phyloP scores from a whole-genome alignment of 441 rosid genomes.

The Populus trichocarpa region DNA sequence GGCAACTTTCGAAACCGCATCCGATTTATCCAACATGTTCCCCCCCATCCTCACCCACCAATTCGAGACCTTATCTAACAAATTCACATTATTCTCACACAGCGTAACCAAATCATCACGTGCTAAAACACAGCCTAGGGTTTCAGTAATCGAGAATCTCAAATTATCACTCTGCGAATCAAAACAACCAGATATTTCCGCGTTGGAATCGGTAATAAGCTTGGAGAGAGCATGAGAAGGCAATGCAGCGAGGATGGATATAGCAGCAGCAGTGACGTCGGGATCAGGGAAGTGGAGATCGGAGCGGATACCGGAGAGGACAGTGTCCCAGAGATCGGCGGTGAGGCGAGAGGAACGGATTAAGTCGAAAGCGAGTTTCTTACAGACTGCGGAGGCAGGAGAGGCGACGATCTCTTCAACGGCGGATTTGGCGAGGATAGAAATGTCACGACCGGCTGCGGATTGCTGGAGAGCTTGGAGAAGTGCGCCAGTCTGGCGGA shows the following conservation, averaged over 20 bases:
- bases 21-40: constrained; percentile 85
- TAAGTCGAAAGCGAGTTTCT: constrained; percentile 90
- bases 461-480: constrained; percentile 75
- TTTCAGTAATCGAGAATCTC: constrained; percentile 84
- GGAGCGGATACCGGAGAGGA: constrained; percentile 68
- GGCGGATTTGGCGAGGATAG: constrained; percentile 84
- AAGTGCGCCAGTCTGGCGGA: constrained; percentile 96
- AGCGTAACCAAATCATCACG: constrained; percentile 89
- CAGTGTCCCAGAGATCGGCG: constrained; percentile 97
- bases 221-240: constrained; percentile 80
- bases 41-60: constrained; percentile 91
- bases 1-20: constrained; percentile 84
- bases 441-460: constrained; percentile 87
- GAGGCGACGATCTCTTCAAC: constrained; percentile 93
- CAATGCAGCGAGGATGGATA: constrained; percentile 88
- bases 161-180: constrained; percentile 72
- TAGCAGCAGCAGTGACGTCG: constrained; percentile 88
- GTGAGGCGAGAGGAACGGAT: constrained; percentile 93
- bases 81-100: constrained; percentile 78
- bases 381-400: constrained; percentile 94
- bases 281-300: constrained; percentile 97
- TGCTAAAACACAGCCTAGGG: constrained; percentile 87
- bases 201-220: constrained; percentile 66
- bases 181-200: constrained; percentile 78
- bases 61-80: constrained; percentile 79